phyloP scores from a whole-genome alignment of 2,329 filamentous ascomycete genomes.

The Dactylellina leptospora region DNA sequence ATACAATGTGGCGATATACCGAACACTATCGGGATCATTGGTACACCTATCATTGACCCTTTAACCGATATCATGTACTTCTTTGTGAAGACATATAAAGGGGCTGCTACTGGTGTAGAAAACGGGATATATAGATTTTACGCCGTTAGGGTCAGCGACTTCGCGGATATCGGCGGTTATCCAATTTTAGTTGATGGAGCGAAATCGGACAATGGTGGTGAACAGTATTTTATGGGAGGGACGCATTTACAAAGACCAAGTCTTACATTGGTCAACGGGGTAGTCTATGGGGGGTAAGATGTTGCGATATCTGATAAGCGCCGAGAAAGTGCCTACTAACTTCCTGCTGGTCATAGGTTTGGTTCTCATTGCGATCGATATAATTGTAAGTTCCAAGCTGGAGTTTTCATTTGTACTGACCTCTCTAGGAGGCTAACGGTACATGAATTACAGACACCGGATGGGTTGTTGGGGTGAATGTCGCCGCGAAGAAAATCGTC shows the following conservation, averaged over 20 bases:
- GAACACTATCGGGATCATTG: conserved; percentile 63
- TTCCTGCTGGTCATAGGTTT: conserved; percentile 58
- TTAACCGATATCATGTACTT: conserved; percentile 63
- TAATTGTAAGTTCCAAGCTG: conserved; percentile 60
- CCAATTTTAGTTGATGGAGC: conserved; percentile 65
- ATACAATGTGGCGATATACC: conserved; percentile 65
- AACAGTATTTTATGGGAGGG: conserved; percentile 66
- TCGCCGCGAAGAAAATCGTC: conserved; percentile 60
- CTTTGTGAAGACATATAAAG: conserved; percentile 62
- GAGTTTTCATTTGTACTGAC: neutral
- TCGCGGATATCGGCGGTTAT: conserved; percentile 62
- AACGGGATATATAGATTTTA: conserved; percentile 58
- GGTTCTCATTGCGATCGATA: conserved; percentile 68
- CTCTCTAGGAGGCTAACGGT: neutral
- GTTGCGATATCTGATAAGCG: neutral
- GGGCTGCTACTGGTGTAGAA: conserved; percentile 56
- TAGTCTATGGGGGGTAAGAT: conserved; percentile 63
- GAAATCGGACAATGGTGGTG: conserved; percentile 63
- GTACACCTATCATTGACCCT: conserved; percentile 64
- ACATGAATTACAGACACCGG: conserved; percentile 61
- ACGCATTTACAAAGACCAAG: conserved; percentile 66
- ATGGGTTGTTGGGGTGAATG: conserved; percentile 65
- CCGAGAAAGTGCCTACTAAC: too few relatives aligned
- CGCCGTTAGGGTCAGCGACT: conserved; percentile 59
- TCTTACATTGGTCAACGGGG: conserved; percentile 63